Base-by-base conservation (phyloP, 495 filamentous ascomycete species). In the Aspergillus funiculosus region DNA sequence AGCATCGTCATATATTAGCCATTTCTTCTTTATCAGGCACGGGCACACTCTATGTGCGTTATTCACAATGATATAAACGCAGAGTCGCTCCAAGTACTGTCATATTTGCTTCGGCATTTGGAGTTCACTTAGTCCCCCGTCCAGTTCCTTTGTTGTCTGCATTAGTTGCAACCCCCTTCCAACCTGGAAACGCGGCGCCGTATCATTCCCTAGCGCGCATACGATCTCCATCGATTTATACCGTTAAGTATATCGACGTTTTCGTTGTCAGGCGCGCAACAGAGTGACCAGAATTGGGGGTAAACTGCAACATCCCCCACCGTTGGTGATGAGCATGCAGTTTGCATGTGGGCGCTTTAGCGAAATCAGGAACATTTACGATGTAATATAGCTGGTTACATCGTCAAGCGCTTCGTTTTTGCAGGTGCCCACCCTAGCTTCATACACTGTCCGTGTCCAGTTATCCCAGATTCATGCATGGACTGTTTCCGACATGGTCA, bases 401-500 rank as follows among this genome's bases (percentile, higher is more conserved):
- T 41, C 30, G 9, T 37, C 43, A 24, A 41, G 14, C 37, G 29
- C 24, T 48, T 35, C 39, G 41, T 15, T 20, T 15, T 42, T 27
- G 14, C 24, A 7, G 43, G 39, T 41, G 38, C 41, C n/a, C 52
- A 38, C 17, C 15, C 20, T 36, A 25, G 17, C 28, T 31, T 48
- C n/a, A n/a, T 20, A 22, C 45, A 38, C 8, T 31, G 18, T 29
- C 29, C 34, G n/a, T 30, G n/a, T 13, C 42, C 38, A 28, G 34
- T 39, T 39, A 32, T 42, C 42, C 36, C 49, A 48, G 21, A 48
- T 51, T 52, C 47, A 46, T 50, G 43, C 52, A 50, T 48, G 47
- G 57, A 47, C 52, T 47, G 51, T 56, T 50, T 63, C 61, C 50
- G 58, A 63, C 67, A 73, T 69, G 67, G 62, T 63, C 63, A 56